A percentile compares a stretch with the other conserved stretches of the same genome.
These are phyloP conservation scores for Fraxinus greggii DNA, from an alignment of 305 asterid species.

Conservation along the genomic window DNA sequence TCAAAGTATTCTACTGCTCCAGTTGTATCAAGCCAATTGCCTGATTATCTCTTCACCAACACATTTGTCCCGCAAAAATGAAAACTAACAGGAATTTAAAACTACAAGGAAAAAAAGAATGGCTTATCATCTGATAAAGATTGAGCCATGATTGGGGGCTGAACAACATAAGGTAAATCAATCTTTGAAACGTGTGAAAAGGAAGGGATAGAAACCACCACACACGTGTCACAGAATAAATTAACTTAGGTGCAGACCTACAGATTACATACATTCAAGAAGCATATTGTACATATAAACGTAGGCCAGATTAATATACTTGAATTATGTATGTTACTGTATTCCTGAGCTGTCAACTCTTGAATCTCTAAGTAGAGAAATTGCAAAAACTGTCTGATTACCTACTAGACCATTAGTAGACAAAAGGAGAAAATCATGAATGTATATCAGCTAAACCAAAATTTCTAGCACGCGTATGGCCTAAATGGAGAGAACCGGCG, in stretches of 20 bases:
- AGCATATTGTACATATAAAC: neutral
- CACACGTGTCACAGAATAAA: slow-evolving; percentile 17
- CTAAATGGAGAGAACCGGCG: neutral
- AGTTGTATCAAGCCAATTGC: slow-evolving; percentile 17
- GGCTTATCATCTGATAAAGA: slow-evolving; percentile 7
- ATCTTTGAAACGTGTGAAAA: neutral
- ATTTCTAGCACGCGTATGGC: neutral
- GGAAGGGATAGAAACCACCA: slow-evolving; percentile 12
- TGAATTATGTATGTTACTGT: neutral
- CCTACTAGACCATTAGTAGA: neutral
- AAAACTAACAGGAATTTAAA: slow-evolving; percentile 6
- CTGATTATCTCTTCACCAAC: slow-evolving; percentile 12
- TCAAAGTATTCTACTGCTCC: slow-evolving; percentile 10
- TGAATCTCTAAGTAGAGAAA: neutral
- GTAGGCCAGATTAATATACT: neutral
- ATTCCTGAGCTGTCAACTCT: neutral
- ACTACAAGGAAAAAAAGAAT: neutral
- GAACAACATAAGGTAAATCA: neutral
- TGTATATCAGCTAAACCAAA: neutral
- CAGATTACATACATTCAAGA: neutral
- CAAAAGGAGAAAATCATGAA: neutral
- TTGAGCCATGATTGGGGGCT: neutral
- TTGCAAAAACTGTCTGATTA: neutral
- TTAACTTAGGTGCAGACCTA: slow-evolving; percentile 2
- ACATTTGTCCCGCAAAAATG: neutral